These are phyloP conservation scores for Chlamydomonas asymmetrica DNA, from an alignment of 139 green algal species.

Conservation along the genomic window DNA sequence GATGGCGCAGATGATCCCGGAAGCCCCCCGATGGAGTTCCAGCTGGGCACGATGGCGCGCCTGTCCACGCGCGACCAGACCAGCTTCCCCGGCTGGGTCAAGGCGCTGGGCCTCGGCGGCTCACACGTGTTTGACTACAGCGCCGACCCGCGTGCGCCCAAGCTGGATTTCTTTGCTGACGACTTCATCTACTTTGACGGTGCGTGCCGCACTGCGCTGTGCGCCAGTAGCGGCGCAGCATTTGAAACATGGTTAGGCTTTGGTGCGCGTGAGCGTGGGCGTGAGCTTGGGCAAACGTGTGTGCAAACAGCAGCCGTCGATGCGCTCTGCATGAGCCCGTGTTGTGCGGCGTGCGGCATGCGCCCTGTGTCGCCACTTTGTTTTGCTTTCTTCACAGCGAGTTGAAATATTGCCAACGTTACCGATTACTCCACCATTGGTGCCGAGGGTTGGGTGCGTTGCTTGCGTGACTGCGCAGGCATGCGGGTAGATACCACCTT, in stretches of 20 bases:
- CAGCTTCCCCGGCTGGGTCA: conserved; percentile 11
- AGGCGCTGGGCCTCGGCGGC: conserved; percentile 36
- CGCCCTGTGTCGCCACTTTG: too few species aligned
- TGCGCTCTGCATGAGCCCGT: too few species aligned
- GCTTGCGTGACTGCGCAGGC: conserved; percentile 4
- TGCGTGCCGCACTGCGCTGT: background rate
- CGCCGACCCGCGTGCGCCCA: conserved; percentile 8
- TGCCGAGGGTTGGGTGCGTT: too few species aligned
- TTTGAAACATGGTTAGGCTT: too few species aligned
- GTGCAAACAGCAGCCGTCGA: too few species aligned
- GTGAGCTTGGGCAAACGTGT: too few species aligned
- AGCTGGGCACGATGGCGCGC: conserved; percentile 32
- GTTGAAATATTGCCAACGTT: too few species aligned
- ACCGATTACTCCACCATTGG: too few species aligned
- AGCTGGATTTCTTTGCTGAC: background rate
- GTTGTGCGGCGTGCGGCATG: too few species aligned
- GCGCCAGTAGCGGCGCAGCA: background rate
- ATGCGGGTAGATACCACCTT: conserved; percentile 22
- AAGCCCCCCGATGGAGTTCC: conserved; percentile 20
- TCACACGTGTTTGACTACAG: conserved; percentile 20
- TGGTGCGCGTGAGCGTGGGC: too few species aligned
- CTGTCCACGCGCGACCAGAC: conserved; percentile 37
- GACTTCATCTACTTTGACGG: conserved; percentile 37
- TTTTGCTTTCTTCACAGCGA: too few species aligned
- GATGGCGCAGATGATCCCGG: conserved; percentile 16